These are phyloP conservation scores for Ganoderma lucidum DNA, from an alignment of 1,284 basidiomycete species.

Conservation along the genomic window DNA sequence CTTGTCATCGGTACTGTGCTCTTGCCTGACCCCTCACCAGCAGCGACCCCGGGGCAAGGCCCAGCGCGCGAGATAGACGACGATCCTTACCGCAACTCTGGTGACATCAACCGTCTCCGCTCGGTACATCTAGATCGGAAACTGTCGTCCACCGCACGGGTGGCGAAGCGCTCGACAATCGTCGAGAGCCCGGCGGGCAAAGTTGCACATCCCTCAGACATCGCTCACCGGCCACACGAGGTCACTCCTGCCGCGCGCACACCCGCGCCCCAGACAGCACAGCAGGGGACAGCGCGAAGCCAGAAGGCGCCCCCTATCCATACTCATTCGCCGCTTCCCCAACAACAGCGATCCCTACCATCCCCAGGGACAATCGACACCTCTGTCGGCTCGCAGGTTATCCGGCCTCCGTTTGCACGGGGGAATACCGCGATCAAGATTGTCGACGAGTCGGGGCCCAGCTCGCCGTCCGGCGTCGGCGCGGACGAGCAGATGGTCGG, in stretches of 20 bases:
- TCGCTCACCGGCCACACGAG: slow-evolving; percentile 40
- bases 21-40: slow-evolving; percentile 32
- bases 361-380: slow-evolving; percentile 49
- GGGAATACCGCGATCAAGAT: slow-evolving; percentile 92
- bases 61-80: slow-evolving; percentile 50
- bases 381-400: slow-evolving; percentile 54
- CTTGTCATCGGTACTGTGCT: not conserved
- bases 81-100: slow-evolving; percentile 85
- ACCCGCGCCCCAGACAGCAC: slow-evolving; percentile 31
- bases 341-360: slow-evolving; percentile 33
- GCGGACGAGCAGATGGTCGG: slow-evolving; percentile 39
- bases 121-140: slow-evolving; percentile 94
- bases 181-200: slow-evolving; percentile 95
- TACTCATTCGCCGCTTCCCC: slow-evolving; percentile 37
- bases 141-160: slow-evolving; percentile 88
- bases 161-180: slow-evolving; percentile 95
- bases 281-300: slow-evolving; percentile 31
- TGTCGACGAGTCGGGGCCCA: slow-evolving; percentile 82
- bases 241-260: slow-evolving; percentile 30
- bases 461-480: slow-evolving; percentile 63
- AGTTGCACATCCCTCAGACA: slow-evolving; percentile 73
- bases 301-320: slow-evolving; percentile 45
- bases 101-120: slow-evolving; percentile 95
- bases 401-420: slow-evolving; percentile 80
- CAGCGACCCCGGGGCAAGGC: slow-evolving; percentile 46